phyloP scores from a whole-genome alignment of 106 monocot genomes.

The Dendrobium officinale region DNA sequence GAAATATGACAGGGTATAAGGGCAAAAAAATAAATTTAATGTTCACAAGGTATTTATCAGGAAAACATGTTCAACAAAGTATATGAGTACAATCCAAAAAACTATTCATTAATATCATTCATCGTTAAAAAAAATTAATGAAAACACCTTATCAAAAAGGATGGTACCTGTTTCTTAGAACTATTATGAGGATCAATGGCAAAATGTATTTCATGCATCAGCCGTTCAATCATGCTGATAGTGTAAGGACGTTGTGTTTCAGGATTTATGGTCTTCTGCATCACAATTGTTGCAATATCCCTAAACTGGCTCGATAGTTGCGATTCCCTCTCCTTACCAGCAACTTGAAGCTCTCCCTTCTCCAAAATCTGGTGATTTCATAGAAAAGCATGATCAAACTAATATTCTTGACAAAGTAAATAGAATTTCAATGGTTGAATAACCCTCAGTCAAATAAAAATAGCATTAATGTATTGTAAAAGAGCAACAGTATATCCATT shows the following conservation, averaged over 20 bases:
- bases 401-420: neutral
- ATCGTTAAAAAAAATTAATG: neutral
- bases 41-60: neutral
- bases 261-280: slow-evolving; percentile 93
- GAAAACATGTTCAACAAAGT: neutral
- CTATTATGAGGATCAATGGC: slow-evolving; percentile 82
- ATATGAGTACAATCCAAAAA: neutral
- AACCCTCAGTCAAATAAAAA: neutral
- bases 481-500: neutral
- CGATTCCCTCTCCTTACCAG: slow-evolving; percentile 94
- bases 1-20: neutral
- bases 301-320: slow-evolving; percentile 78
- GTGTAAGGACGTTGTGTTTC: slow-evolving; percentile 92
- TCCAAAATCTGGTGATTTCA: slow-evolving; percentile 65
- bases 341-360: slow-evolving; percentile 92
- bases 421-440: neutral
- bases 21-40: neutral
- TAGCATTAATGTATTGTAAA: neutral
- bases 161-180: slow-evolving; percentile 74
- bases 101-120: neutral
- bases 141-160: neutral
- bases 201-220: slow-evolving; percentile 99
- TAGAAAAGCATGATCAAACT: neutral
- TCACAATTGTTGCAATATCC: slow-evolving; percentile 94
- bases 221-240: slow-evolving; percentile 87